These are phyloP conservation scores for Linum trigynum DNA, from an alignment of 345 rosid species.

Conservation along the genomic window DNA sequence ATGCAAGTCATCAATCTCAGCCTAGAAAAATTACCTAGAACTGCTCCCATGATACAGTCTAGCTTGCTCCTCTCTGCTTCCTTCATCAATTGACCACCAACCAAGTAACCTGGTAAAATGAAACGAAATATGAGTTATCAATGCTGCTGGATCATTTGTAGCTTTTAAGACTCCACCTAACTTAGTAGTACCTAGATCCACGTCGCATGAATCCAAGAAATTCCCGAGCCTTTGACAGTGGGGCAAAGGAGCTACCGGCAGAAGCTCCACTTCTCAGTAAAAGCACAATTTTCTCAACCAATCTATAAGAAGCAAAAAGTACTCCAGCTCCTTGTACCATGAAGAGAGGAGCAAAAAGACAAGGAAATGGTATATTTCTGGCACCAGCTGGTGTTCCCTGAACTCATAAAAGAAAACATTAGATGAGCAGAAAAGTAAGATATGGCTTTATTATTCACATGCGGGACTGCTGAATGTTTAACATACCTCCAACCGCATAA, in stretches of 20 bases:
- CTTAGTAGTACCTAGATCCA: slow-evolving; percentile 60
- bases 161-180: slow-evolving; percentile 8
- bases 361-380: slow-evolving; percentile 36
- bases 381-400: slow-evolving; percentile 85
- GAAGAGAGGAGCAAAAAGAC: slow-evolving; percentile 61
- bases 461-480: slow-evolving; percentile 6
- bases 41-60: slow-evolving; percentile 52
- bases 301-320: slow-evolving; percentile 46
- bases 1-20: neutral
- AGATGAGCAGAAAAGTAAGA: neutral
- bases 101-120: slow-evolving; percentile 54
- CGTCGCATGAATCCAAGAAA: slow-evolving; percentile 60
- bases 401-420: slow-evolving; percentile 5
- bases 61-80: slow-evolving; percentile 81
- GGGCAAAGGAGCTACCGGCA: slow-evolving; percentile 34
- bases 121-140: slow-evolving; percentile 10
- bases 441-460: neutral
- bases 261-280: slow-evolving; percentile 31
- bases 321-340: slow-evolving; percentile 83
- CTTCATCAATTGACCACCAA: slow-evolving; percentile 99
- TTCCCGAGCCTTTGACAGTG: slow-evolving; percentile 48
- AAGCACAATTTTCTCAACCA: slow-evolving; percentile 52
- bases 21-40: slow-evolving; percentile 42
- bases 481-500: slow-evolving; percentile 83
- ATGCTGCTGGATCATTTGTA: slow-evolving; percentile 1